A percentile compares a stretch with the other conserved stretches of the same genome.
Evolutionary conservation across 2,329 filamentous ascomycete genomes (phyloP).

Genomic region (Raffaelea arxii): DNA sequence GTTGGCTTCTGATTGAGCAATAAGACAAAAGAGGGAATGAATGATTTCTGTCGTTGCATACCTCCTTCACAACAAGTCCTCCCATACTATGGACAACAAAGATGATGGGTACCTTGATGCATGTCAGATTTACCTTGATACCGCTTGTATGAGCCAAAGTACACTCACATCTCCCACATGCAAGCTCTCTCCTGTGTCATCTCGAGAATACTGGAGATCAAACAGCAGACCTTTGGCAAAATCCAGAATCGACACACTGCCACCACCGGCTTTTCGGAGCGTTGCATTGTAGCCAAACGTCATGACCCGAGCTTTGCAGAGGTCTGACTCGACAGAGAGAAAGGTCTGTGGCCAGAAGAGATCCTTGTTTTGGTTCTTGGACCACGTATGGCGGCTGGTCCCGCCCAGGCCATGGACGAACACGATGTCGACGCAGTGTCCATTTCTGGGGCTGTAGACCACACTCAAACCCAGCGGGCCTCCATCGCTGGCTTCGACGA

Average conservation of each 20-base stretch:
- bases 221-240: constrained; percentile 2
- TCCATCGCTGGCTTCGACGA: too few relatives aligned
- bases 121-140: background rate
- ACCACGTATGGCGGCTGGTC: constrained; percentile 15
- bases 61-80: constrained; percentile 10
- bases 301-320: constrained; percentile 13
- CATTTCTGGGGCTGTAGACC: background rate
- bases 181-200: background rate
- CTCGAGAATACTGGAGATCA: background rate
- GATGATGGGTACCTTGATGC: constrained; percentile 5
- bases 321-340: constrained; percentile 11
- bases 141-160: background rate
- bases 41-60: background rate
- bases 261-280: background rate
- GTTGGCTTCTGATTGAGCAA: background rate
- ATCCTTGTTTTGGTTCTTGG: constrained; percentile 7
- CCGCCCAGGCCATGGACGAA: constrained; percentile 19
- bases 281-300: constrained; percentile 18
- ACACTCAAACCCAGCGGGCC: background rate
- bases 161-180: background rate
- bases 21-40: background rate
- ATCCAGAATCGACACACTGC: background rate
- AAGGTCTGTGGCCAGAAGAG: constrained; percentile 13
- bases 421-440: constrained; percentile 12
- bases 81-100: constrained; percentile 13